Percentiles rank a stretch among this genome's conserved stretches.
Evolutionary conservation across 768 basidiomycete species (phyloP).

Genomic region (Serendipita sp.): DNA sequence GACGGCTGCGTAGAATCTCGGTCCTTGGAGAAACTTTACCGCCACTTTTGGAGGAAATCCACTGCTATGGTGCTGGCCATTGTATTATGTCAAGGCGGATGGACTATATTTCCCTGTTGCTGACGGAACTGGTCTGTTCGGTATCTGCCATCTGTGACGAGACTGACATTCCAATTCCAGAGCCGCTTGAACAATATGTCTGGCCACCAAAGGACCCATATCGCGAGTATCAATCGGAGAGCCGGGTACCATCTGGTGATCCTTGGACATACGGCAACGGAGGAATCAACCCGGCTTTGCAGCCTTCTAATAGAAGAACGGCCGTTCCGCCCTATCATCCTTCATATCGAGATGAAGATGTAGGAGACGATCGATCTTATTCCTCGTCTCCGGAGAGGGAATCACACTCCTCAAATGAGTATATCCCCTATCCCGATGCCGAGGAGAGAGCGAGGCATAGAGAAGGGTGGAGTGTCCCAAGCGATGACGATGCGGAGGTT

Average conservation of each 20-base stretch:
- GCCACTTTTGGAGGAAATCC: constrained; percentile 64
- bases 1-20: constrained; percentile 48
- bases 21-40: constrained; percentile 51
- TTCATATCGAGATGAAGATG: constrained; percentile 31
- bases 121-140: constrained; percentile 60
- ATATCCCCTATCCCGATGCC: constrained; percentile 4
- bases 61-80: constrained; percentile 76
- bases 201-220: constrained; percentile 71
- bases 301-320: constrained; percentile 31
- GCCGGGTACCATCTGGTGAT: constrained; percentile 31
- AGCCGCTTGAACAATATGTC: constrained; percentile 22
- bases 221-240: constrained; percentile 11
- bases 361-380: constrained; percentile 17
- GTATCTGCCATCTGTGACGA: constrained; percentile 13
- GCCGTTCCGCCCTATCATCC: constrained; percentile 64
- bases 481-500: neutral
- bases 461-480: neutral
- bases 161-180: constrained; percentile 16
- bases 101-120: constrained; percentile 68
- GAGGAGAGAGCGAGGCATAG: constrained; percentile 13
- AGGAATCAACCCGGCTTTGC: constrained; percentile 57
- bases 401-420: constrained; percentile 13
- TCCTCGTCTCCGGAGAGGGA: constrained; percentile 13
- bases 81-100: constrained; percentile 37
- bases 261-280: constrained; percentile 83